These are phyloP conservation scores for Suhomyces atakaporum DNA, from an alignment of 1,139 yeast species.

Conservation along the genomic window DNA sequence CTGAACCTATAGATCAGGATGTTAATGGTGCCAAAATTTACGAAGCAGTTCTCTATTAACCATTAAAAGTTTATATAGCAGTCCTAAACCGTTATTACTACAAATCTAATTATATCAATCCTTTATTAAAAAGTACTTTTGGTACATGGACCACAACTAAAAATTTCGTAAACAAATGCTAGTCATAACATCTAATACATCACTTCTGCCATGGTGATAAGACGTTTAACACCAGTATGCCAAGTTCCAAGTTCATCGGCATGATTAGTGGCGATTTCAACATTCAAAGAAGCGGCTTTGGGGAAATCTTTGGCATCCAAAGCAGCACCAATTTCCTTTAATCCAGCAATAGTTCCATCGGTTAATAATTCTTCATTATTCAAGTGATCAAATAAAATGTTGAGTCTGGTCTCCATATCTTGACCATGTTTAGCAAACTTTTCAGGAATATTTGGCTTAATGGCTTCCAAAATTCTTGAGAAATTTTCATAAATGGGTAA, in stretches of 20 bases:
- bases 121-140: conserved; percentile 1
- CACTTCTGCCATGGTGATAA: conserved; percentile 74
- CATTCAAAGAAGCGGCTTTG: conserved; percentile 58
- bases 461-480: conserved; percentile 54
- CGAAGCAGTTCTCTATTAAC: conserved; percentile 46
- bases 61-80: too few species aligned
- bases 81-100: too few species aligned
- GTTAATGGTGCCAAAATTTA: conserved; percentile 58
- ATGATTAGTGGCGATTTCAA: conserved; percentile 64
- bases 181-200: conserved; percentile 20
- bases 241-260: conserved; percentile 85
- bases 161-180: not conserved
- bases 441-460: conserved; percentile 76
- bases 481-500: conserved; percentile 62
- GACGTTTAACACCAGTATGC: conserved; percentile 90
- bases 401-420: conserved; percentile 82
- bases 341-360: conserved; percentile 53
- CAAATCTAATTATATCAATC: too few species aligned
- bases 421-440: conserved; percentile 70
- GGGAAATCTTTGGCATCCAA: conserved; percentile 57
- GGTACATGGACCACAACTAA: not conserved
- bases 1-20: conserved; percentile 33
- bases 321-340: conserved; percentile 53
- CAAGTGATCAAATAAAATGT: conserved; percentile 76
- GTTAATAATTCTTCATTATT: conserved; percentile 71